A percentile compares a stretch with the other conserved stretches of the same genome.
Evolutionary conservation across 441 rosid genomes (phyloP).

Genomic region (Euphorbia corollata): DNA sequence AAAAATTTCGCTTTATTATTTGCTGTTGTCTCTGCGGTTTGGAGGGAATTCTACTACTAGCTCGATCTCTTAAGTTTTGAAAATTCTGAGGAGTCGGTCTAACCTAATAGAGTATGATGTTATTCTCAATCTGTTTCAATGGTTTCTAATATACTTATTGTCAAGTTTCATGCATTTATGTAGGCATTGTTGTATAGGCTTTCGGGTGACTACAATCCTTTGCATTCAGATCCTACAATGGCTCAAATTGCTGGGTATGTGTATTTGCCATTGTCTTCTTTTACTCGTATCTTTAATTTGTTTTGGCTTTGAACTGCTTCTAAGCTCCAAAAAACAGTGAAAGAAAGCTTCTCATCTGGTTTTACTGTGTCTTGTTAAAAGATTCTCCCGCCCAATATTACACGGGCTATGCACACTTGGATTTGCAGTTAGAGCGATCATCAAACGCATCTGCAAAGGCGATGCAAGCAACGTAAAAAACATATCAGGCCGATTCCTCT

Average conservation of each 20-base stretch:
- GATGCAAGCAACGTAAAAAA: slow-evolving; percentile 51
- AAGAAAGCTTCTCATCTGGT: slow-evolving; percentile 15
- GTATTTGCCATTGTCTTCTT: background rate
- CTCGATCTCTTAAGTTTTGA: background rate
- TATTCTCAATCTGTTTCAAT: background rate
- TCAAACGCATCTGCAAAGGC: slow-evolving; percentile 71
- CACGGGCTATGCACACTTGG: slow-evolving; percentile 91
- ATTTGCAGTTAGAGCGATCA: slow-evolving; percentile 68
- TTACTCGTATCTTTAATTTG: background rate
- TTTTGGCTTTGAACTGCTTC: background rate
- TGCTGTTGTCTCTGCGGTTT: background rate
- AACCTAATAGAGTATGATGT: background rate
- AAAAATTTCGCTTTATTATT: background rate
- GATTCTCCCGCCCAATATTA: slow-evolving; percentile 81
- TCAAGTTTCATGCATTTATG: slow-evolving; percentile 23
- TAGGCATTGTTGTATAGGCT: slow-evolving; percentile 91
- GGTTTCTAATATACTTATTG: slow-evolving; percentile 12
- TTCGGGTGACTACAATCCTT: slow-evolving; percentile 92
- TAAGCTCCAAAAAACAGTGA: background rate
- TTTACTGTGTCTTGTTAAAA: slow-evolving; percentile 21
- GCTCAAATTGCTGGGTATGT: slow-evolving; percentile 79
- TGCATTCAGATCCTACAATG: slow-evolving; percentile 77
- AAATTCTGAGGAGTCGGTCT: background rate
- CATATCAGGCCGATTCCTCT: slow-evolving; percentile 65
- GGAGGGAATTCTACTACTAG: background rate